These are phyloP conservation scores for Blastobotrys americana DNA, from an alignment of 805 yeast genomes.

Conservation along the genomic window DNA sequence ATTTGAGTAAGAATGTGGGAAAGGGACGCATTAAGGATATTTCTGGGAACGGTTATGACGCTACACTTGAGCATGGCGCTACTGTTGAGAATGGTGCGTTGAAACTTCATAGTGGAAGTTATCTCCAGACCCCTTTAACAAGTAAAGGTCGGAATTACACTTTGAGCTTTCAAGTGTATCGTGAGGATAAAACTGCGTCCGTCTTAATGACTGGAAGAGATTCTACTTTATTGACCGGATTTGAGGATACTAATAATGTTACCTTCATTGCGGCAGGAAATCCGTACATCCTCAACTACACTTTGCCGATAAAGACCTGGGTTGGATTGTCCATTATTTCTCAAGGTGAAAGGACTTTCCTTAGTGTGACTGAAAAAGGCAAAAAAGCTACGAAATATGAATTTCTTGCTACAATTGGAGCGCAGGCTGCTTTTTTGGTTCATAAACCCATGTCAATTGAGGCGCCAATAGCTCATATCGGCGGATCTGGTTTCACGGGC, in stretches of 20 bases:
- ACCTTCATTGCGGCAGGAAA: conserved; percentile 6
- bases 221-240: neutral
- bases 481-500: neutral
- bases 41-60: conserved; percentile 1
- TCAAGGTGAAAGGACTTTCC: neutral
- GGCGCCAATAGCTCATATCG: neutral
- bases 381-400: neutral
- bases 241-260: neutral
- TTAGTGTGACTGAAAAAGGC: neutral
- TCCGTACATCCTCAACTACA: conserved; percentile 1
- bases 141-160: conserved; percentile 6
- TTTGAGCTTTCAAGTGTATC: conserved; percentile 1
- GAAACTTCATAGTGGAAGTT: neutral
- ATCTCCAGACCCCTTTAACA: conserved; percentile 3
- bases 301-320: neutral
- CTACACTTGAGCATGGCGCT: neutral
- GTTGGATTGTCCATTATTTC: neutral
- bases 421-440: neutral
- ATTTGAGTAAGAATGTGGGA: neutral
- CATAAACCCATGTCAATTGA: neutral
- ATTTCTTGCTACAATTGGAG: neutral
- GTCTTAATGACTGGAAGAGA: neutral
- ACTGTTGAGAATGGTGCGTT: neutral
- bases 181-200: neutral
- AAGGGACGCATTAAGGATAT: neutral